Base-by-base conservation (phyloP, 1,139 yeast genomes). In the Nakaseomyces nivariensis region DNA sequence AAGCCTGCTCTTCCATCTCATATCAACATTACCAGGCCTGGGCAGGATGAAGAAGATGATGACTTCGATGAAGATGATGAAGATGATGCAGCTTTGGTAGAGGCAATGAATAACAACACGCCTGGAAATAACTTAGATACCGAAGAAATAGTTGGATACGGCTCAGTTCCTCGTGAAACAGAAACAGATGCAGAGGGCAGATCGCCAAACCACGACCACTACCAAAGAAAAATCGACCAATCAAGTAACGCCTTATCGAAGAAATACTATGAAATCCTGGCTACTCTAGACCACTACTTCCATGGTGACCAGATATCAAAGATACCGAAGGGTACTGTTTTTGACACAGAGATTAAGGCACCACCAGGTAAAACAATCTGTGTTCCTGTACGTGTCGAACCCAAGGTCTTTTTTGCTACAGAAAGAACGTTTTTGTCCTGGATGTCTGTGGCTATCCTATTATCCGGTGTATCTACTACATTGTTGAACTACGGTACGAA, bases 321-420 rank as follows among this genome's bases (percentile, higher is more conserved):
- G 49, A 85, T 88, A 42, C 89, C 94, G 51, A 77, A 76, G 43
- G 96, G 95, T 50, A 88, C 95, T 0, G 80, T 81, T 48, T 90
- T 82, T 64, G 90, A 85, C 63, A 61, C 76, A 4, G 61, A 64
- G 29, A 79, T 82, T 56, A 72, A 69, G 53, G 81, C 87, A 27
- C 98, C 98, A 32, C 80, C 84, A 47, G 92, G 92, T 4, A 83
- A 82, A 64, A 74, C 76, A 49, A 84, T 85, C 53, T 77, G 84
- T 59, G 84, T 85, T 13, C 94, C 92, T 13, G 82, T 85, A 43
- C 75, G 94, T 66, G 85, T 85, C 38, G 94, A 85, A 67, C 94
- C 94, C 53, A 85, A 85, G 67, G 94, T 85, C 32, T 85, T 85
- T 64, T 85, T 85, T 66, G 94, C 94, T 5, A 82, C 88, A 4